These are phyloP conservation scores for Penicillium capsulatum DNA, from an alignment of 2,329 filamentous ascomycete genomes.

Conservation along the genomic window DNA sequence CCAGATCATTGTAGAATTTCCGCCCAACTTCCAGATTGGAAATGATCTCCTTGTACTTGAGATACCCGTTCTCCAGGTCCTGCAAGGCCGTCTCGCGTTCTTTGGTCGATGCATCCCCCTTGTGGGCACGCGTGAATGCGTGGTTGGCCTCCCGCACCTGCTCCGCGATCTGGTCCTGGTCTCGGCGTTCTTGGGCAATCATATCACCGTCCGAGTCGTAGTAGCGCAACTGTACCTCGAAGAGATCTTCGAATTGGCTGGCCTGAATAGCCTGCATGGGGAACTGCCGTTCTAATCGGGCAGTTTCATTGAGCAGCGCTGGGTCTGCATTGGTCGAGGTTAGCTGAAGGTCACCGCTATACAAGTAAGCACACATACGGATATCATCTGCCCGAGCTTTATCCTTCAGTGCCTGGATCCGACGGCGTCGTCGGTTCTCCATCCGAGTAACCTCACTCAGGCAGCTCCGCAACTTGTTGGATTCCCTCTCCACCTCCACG, in stretches of 20 bases:
- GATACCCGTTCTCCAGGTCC: slow-evolving; percentile 81
- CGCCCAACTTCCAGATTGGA: slow-evolving; percentile 84
- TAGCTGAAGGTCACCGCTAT: neutral
- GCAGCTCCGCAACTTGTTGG: slow-evolving; percentile 68
- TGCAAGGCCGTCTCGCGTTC: slow-evolving; percentile 86
- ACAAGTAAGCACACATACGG: slow-evolving; percentile 45
- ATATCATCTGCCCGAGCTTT: slow-evolving; percentile 86
- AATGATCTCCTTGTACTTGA: slow-evolving; percentile 94
- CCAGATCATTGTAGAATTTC: slow-evolving; percentile 96
- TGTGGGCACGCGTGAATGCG: slow-evolving; percentile 69
- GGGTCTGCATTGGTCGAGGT: slow-evolving; percentile 47
- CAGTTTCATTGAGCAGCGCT: slow-evolving; percentile 76
- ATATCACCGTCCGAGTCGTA: slow-evolving; percentile 76
- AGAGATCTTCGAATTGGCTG: slow-evolving; percentile 87
- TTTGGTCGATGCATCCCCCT: slow-evolving; percentile 60
- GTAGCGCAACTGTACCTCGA: slow-evolving; percentile 72
- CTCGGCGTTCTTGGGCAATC: slow-evolving; percentile 65
- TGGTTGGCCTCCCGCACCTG: slow-evolving; percentile 72
- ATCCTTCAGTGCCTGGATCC: slow-evolving; percentile 71
- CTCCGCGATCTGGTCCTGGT: slow-evolving; percentile 68
- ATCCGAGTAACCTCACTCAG: slow-evolving; percentile 82
- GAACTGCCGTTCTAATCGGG: slow-evolving; percentile 78
- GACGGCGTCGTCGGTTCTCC: slow-evolving; percentile 73
- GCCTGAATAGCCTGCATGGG: slow-evolving; percentile 80
- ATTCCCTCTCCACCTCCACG: slow-evolving; percentile 72